Percentiles rank a stretch among this genome's conserved stretches.
These are phyloP conservation scores for Trichosporon asahii DNA, from an alignment of 1,284 basidiomycete genomes.

Conservation along the genomic window DNA sequence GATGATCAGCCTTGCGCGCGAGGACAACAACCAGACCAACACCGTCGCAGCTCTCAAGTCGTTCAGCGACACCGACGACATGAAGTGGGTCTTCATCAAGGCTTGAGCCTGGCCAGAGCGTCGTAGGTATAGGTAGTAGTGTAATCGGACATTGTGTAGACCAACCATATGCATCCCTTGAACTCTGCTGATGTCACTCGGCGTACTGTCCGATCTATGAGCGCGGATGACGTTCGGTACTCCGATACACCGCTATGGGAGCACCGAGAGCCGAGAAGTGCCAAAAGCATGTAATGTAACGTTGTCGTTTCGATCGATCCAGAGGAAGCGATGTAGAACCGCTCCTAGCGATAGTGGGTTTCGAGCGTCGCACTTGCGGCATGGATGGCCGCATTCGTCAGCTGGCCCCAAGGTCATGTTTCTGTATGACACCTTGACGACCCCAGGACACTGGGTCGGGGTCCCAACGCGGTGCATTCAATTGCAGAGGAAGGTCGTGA, in stretches of 20 bases:
- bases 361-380: neutral
- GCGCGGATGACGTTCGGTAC: neutral
- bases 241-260: neutral
- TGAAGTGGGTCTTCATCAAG: slow-evolving; percentile 2
- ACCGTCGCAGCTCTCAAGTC: neutral
- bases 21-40: slow-evolving; percentile 1
- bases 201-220: neutral
- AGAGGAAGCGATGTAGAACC: neutral
- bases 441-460: neutral
- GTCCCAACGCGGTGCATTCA: neutral
- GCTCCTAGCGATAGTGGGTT: neutral
- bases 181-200: neutral
- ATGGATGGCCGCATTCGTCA: neutral
- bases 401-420: neutral
- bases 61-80: neutral
- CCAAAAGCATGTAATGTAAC: neutral
- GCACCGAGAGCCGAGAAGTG: neutral
- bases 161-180: neutral
- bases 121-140: neutral
- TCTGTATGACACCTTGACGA: neutral
- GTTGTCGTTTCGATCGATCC: neutral
- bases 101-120: neutral
- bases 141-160: neutral
- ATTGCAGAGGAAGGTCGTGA: neutral
- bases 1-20: neutral